Percentiles rank a stretch among this genome's conserved stretches.
Conservation (phyloP, 148 eudicot species). For the Vaccinium macrocarpon region DNA sequence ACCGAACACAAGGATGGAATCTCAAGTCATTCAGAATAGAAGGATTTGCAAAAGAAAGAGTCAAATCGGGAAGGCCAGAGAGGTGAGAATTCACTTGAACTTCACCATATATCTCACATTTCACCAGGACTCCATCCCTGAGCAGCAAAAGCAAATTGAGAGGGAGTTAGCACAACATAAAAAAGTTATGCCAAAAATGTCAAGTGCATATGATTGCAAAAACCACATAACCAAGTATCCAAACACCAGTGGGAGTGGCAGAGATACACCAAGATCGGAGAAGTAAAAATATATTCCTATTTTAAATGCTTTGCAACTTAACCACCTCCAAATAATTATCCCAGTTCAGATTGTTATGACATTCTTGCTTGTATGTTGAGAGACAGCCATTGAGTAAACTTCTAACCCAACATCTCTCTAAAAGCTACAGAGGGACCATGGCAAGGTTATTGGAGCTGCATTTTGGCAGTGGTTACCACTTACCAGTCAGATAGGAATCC, state of each 20-base stretch:
- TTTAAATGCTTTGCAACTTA: neutral
- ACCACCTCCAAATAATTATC: neutral
- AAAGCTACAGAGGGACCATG: neutral
- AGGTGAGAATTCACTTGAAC: conserved; percentile 82
- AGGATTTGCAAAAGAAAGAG: conserved; percentile 84
- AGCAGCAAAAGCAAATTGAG: conserved; percentile 27
- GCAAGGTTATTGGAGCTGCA: neutral
- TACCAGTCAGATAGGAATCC: neutral
- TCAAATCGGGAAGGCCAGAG: conserved; percentile 91
- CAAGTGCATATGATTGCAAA: neutral
- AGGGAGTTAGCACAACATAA: conserved; percentile 9
- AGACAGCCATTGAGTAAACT: neutral
- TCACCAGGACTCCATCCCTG: conserved; percentile 85
- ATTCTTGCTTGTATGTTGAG: conserved; percentile 5
- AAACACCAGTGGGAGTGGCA: neutral
- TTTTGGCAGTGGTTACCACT: neutral
- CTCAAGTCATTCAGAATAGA: conserved; percentile 77
- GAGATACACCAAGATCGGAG: too few species aligned
- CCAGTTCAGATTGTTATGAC: neutral
- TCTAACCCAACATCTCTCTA: neutral
- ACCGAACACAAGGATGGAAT: conserved; percentile 95
- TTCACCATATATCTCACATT: conserved; percentile 92
- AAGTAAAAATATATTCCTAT: neutral
- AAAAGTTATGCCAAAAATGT: neutral
- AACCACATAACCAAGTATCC: neutral